Percentiles rank a stretch among this genome's conserved stretches.
These are phyloP conservation scores for Amoebophrya sp. DNA, from an alignment of 169 alveolate species.

Conservation along the genomic window DNA sequence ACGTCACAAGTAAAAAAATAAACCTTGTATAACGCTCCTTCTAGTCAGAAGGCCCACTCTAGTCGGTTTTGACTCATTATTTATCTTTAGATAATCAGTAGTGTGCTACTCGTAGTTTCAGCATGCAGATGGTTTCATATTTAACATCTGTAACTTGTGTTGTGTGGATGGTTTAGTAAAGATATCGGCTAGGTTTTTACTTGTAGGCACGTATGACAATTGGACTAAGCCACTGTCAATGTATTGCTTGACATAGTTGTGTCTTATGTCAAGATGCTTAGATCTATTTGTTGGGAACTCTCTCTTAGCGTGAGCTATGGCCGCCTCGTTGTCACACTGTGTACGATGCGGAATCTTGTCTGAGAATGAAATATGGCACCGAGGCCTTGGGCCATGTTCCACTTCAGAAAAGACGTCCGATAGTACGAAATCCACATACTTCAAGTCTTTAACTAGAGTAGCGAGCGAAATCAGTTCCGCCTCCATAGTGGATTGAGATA, in stretches of 20 bases:
- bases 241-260: neutral
- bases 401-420: neutral
- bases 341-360: neutral
- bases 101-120: no score
- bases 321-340: neutral
- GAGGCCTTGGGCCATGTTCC: neutral
- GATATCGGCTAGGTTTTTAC: neutral
- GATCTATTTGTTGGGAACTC: neutral
- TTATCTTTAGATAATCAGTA: no score
- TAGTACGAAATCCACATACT: neutral
- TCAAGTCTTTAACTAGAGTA: neutral
- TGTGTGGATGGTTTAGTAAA: neutral
- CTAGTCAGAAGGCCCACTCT: no score
- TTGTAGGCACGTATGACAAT: neutral
- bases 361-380: neutral
- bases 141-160: neutral
- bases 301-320: neutral
- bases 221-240: neutral
- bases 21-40: no score
- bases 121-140: no score
- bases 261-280: neutral
- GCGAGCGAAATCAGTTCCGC: neutral
- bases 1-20: no score
- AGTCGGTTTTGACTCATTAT: no score
- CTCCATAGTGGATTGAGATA: neutral